A percentile compares a stretch with the other conserved stretches of the same genome.
Conservation (phyloP, 306 rosid species). For the Castanea sativa region DNA sequence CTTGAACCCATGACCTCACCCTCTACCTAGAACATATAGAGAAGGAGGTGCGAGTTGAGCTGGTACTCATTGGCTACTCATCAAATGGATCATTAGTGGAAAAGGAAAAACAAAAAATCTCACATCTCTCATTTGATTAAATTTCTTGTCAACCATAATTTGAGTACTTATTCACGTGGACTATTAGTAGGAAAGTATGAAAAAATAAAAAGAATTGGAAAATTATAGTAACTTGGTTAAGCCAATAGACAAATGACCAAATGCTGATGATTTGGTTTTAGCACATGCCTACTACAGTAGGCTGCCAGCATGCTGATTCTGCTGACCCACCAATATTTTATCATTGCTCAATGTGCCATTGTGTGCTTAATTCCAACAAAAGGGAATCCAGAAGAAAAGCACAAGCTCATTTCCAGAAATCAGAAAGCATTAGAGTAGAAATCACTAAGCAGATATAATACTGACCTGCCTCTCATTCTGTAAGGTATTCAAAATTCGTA, state of each 20-base stretch:
- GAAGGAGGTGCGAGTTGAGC: too few species aligned
- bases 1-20: too few species aligned
- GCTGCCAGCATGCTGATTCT: not conserved
- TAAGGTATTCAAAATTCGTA: slow-evolving; percentile 49
- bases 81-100: too few species aligned
- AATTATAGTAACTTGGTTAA: not conserved
- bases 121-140: too few species aligned
- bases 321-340: not conserved
- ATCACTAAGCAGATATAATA: not conserved
- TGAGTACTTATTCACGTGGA: too few species aligned
- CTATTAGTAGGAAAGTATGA: not conserved
- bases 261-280: not conserved
- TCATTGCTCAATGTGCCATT: not conserved
- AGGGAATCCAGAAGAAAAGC: not conserved
- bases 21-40: too few species aligned
- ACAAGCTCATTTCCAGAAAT: not conserved
- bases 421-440: not conserved
- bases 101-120: too few species aligned
- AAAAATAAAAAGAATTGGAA: not conserved
- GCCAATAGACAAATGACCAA: not conserved
- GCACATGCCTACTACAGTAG: not conserved
- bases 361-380: not conserved
- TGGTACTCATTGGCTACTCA: too few species aligned
- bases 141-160: too few species aligned
- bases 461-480: slow-evolving; percentile 70